phyloP scores from a whole-genome alignment of 1,284 basidiomycete genomes.

The Ustilago vetiveriae region DNA sequence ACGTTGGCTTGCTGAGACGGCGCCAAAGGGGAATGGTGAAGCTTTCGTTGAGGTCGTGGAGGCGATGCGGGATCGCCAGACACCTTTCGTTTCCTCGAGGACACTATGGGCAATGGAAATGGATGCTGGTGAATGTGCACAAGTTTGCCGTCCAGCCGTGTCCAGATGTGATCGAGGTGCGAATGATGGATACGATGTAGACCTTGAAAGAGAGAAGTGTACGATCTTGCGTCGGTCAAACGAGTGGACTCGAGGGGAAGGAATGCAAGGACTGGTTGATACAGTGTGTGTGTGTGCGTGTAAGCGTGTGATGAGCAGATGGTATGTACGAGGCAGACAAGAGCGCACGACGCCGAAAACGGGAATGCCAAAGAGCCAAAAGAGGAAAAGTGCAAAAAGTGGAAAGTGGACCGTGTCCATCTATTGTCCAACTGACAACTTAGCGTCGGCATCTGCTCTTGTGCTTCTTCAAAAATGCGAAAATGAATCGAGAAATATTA shows the following conservation, averaged over 20 bases:
- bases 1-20: constrained; percentile 24
- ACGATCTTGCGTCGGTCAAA: too few species aligned
- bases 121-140: neutral
- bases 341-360: neutral
- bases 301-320: neutral
- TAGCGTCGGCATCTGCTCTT: too few species aligned
- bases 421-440: neutral
- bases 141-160: neutral
- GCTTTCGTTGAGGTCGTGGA: constrained; percentile 9
- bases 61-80: constrained; percentile 36
- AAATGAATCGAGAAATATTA: too few species aligned
- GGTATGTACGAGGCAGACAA: neutral
- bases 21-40: constrained; percentile 13
- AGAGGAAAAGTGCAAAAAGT: too few species aligned
- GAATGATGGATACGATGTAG: too few species aligned
- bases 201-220: too few species aligned
- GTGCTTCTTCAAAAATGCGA: too few species aligned
- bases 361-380: neutral
- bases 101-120: constrained; percentile 22
- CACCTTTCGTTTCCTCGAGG: constrained; percentile 28
- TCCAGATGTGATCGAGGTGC: too few species aligned
- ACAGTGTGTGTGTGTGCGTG: too few species aligned
- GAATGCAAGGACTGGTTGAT: too few species aligned
- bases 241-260: too few species aligned
- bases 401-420: constrained; percentile 8